These are phyloP conservation scores for Flaveria sonorensis DNA, from an alignment of 129 eudicot species.

Conservation along the genomic window DNA sequence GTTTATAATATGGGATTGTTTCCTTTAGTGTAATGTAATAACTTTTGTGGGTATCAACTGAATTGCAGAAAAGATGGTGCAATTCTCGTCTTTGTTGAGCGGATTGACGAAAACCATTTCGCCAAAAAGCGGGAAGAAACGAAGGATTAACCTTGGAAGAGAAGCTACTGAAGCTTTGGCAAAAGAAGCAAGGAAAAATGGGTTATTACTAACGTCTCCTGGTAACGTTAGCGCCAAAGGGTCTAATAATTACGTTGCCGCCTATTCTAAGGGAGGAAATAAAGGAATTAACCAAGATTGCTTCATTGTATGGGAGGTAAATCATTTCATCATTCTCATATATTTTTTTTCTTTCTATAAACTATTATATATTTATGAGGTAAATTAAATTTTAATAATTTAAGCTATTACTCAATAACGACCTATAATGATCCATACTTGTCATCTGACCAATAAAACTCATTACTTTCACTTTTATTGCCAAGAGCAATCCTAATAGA, in stretches of 20 bases:
- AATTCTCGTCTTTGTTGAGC: conserved; percentile 55
- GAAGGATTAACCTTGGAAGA: conserved; percentile 50
- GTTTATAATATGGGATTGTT: neutral
- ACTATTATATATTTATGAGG: too few species aligned
- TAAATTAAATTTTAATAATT: too few species aligned
- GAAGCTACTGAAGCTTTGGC: conserved; percentile 64
- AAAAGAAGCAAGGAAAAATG: conserved; percentile 69
- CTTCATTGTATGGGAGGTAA: conserved; percentile 87
- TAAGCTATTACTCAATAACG: too few species aligned
- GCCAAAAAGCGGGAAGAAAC: conserved; percentile 48
- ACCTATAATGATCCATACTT: too few species aligned
- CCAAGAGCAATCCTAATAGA: too few species aligned
- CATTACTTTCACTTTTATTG: too few species aligned
- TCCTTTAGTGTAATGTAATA: conserved; percentile 8
- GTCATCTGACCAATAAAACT: too few species aligned
- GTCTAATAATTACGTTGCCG: conserved; percentile 48
- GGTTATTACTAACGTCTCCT: conserved; percentile 53
- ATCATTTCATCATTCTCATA: neutral
- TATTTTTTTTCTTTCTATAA: neutral
- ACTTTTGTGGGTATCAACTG: conserved; percentile 33
- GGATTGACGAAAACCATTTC: conserved; percentile 59
- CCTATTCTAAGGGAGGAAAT: conserved; percentile 70
- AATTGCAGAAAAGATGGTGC: conserved; percentile 65
- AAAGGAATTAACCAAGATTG: conserved; percentile 88
- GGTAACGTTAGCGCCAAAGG: conserved; percentile 49